Base-by-base conservation (phyloP, 129 eudicot species). In the Saussurea involucrata region DNA sequence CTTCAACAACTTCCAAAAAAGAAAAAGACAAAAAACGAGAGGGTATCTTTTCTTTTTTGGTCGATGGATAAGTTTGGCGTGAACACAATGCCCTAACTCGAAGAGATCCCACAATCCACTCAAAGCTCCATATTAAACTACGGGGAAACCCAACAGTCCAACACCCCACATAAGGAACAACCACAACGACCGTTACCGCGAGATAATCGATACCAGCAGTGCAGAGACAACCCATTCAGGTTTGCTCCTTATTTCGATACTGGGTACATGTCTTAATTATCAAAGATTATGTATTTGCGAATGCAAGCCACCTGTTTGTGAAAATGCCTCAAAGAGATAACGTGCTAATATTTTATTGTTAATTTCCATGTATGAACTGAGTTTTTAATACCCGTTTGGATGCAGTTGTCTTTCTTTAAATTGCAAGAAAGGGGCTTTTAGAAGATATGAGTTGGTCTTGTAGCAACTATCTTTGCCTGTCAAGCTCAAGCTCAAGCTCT, bases 391-490 rank as follows among this genome's bases (percentile, higher is more conserved):
- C 69, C 65, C 32, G 29, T 72, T 76, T 79, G 77, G 63, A 13
- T 72, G 87, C 82, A 72, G 85, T 61, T 42, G 28, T 72, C 57
- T 25, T 72, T 79, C 67, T 46, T 69, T 68, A 28, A 63, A 71
- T 24, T 76, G 68, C 42, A 21, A 72, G 66, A 68, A 66, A 63
- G 60, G 63, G 63, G 60, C 13, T 65, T 46, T 40, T 70, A 70
- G 78, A 65, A 58, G 86, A 84, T 75, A 86, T 83, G 90, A 83
- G 86, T 72, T 86, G 90, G 90, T 73, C 90, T 58, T 73, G 83
- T 80, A 70, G 82, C 70, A 81, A 61, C 75, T 77, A 75, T 77
- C 68, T 83, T 31, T 53, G 78, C 76, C 12, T 73, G 31, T 83
- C 90, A 46, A 73, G 32, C 49, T 78, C 90, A 46, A 73, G 32